Evolutionary conservation across 2,329 filamentous ascomycete genomes (phyloP), one percentile per base, ranked within the genome.

Genomic region (Ambrosiella cleistominuta): DNA sequence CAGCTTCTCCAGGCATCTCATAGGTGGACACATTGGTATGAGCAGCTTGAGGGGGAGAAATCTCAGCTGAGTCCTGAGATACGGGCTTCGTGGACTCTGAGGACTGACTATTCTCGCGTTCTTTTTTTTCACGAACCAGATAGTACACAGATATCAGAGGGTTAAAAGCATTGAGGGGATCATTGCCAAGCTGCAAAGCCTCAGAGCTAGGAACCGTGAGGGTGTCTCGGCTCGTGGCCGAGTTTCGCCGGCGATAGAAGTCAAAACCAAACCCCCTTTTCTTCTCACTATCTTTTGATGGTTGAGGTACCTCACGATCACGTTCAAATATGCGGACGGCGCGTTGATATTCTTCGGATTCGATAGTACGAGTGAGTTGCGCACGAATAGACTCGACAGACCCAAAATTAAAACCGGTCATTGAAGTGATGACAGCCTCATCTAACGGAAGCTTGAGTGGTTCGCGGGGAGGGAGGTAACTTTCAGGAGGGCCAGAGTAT

Each of bases 321-420:
- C 78, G 81, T 65, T 81, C 81, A 42, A 81, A 79, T 11, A 83
- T 71, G 58, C 82, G 80, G n/a, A 95, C 76, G 5, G 88, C 89
- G 60, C 83, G 81, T 65, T 95, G 88, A 64, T 98, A 98, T 45
- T 97, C 91, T 6, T 95, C 89, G 0, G 90, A 96, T 65, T 94
- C 86, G 61, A 98, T 79, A n/a, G 90, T 80, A 62, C 85, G 86
- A 8, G 82, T 86, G 49, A 98, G 77, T 67, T 96, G 88, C 2
- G 80, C 74, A 59, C 80, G 83, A 66, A 98, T 96, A 59, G 81
- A 80, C 57, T 96, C 89, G 1, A 88, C 79, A 0, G 88, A 79
- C 0, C 93, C 93, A 72, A 97, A 98, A 69, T 97, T 95, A 69
- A 98, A 98, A 1, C 93, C 93, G 27, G 89, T 94, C 93, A 98